Conservation (phyloP, 257 asterid species). For the Hygrophila difformis region DNA sequence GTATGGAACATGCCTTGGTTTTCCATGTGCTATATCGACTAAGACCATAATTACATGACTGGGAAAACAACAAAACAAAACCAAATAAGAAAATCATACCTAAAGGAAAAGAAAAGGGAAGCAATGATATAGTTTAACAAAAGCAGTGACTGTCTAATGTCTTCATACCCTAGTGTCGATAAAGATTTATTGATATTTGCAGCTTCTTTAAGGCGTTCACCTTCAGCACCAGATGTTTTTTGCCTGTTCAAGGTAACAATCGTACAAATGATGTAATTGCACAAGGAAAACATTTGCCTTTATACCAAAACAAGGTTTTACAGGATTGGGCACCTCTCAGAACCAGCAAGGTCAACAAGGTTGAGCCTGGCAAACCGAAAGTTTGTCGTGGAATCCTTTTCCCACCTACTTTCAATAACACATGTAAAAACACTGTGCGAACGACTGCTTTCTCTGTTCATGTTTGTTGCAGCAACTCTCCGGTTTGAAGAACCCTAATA, state of each 20-base stretch:
- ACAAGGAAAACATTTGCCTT: constrained; percentile 4
- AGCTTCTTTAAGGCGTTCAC: constrained; percentile 96
- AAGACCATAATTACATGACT: constrained; percentile 97
- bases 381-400: constrained; percentile 75
- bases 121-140: constrained; percentile 4
- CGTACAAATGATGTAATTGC: constrained; percentile 5
- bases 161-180: constrained; percentile 77
- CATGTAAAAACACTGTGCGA: constrained; percentile 97
- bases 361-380: constrained; percentile 90
- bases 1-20: constrained; percentile 79
- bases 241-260: constrained; percentile 47
- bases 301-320: constrained; percentile 9
- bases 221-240: constrained; percentile 97
- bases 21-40: constrained; percentile 91
- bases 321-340: constrained; percentile 65
- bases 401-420: constrained; percentile 95
- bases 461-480: constrained; percentile 90
- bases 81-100: background rate
- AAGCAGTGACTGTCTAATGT: constrained; percentile 3
- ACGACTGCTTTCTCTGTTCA: constrained; percentile 99
- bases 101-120: background rate
- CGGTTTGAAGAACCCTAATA: constrained; percentile 85
- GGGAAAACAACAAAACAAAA: constrained; percentile 17
- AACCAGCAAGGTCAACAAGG: constrained; percentile 99
- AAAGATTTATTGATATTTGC: constrained; percentile 85